phyloP scores from a whole-genome alignment of 2,329 filamentous ascomycete species.

The Penicillium corylophilum region DNA sequence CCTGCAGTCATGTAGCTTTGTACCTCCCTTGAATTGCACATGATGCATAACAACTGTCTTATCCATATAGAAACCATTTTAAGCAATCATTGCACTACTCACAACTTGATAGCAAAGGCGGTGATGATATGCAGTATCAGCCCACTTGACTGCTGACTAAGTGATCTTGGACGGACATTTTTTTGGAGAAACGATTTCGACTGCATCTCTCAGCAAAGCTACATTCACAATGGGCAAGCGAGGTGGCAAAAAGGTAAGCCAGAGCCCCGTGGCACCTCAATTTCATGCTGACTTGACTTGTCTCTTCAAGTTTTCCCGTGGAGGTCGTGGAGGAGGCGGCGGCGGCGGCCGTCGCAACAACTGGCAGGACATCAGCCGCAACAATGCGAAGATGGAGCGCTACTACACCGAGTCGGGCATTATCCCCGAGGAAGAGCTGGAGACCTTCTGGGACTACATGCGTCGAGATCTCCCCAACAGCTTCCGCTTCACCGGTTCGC shows the following conservation, averaged over 20 bases:
- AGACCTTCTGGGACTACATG: slow-evolving; percentile 80
- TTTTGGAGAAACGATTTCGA: slow-evolving; percentile 15
- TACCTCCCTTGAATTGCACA: background rate
- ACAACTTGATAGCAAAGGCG: background rate
- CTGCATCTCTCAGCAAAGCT: slow-evolving; percentile 3
- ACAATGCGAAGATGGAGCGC: slow-evolving; percentile 79
- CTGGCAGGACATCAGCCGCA: slow-evolving; percentile 67
- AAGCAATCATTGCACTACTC: background rate
- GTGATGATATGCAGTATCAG: slow-evolving; percentile 2
- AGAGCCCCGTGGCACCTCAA: background rate
- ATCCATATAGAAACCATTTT: background rate
- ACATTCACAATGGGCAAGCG: slow-evolving; percentile 32
- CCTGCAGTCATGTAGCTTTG: background rate
- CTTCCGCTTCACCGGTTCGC: slow-evolving; percentile 95
- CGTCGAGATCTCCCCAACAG: slow-evolving; percentile 89
- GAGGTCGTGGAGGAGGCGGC: slow-evolving; percentile 45
- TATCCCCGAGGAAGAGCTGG: slow-evolving; percentile 73
- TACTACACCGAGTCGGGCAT: slow-evolving; percentile 81
- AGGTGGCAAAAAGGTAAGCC: slow-evolving; percentile 30
- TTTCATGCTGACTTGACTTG: slow-evolving; percentile 19
- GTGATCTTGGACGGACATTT: slow-evolving; percentile 11
- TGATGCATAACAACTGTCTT: background rate
- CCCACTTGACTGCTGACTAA: slow-evolving; percentile 11
- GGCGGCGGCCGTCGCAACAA: slow-evolving; percentile 42
- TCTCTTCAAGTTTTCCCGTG: slow-evolving; percentile 31